Evolutionary conservation across 1,284 basidiomycete genomes (phyloP).

Genomic region (Ganoderma meredithae): DNA sequence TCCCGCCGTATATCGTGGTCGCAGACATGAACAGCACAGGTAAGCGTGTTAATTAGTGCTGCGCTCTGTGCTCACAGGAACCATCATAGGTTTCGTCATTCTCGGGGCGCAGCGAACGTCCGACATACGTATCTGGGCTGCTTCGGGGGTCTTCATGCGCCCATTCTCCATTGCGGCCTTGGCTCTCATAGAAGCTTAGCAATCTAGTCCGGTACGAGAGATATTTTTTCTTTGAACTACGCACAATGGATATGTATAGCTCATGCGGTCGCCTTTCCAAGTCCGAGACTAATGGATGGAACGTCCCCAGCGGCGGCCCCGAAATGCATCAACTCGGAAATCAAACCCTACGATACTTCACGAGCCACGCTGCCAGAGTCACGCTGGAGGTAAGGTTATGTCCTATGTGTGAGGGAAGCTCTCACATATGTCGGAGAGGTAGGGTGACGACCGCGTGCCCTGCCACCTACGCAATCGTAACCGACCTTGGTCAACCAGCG

Average conservation of each 20-base stretch:
- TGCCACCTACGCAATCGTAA: not conserved
- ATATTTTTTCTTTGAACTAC: not conserved
- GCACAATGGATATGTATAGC: not conserved
- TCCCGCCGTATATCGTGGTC: not conserved
- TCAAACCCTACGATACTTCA: not conserved
- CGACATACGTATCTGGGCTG: not conserved
- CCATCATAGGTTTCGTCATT: conserved; percentile 1
- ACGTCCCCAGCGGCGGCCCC: not conserved
- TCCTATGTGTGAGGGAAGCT: not conserved
- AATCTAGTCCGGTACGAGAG: not conserved
- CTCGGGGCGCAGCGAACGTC: not conserved
- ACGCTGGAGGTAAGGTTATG: not conserved
- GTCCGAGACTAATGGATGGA: not conserved
- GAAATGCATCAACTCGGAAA: not conserved
- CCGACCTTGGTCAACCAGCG: not conserved
- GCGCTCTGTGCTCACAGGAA: not conserved
- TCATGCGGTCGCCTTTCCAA: not conserved
- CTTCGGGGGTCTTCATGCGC: not conserved
- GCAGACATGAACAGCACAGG: not conserved
- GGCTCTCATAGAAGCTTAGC: not conserved
- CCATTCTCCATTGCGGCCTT: not conserved
- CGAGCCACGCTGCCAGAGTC: not conserved
- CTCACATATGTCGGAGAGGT: not conserved
- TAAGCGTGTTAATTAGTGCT: not conserved
- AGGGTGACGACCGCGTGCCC: not conserved